phyloP scores from a whole-genome alignment of 208 protist species.

The Trichomonas vaginalis region DNA sequence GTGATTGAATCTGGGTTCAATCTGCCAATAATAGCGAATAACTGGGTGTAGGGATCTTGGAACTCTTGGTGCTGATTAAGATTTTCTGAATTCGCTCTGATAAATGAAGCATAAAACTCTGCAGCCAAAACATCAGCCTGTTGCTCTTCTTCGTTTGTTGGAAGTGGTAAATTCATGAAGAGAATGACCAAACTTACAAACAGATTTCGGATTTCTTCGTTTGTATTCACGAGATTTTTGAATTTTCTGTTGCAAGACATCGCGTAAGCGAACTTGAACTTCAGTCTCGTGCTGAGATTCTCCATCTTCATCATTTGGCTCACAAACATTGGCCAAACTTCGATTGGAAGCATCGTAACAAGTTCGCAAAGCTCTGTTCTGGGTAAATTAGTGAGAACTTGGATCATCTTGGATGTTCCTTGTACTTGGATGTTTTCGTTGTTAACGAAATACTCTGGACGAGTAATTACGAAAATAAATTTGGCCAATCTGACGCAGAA shows the following conservation, averaged over 20 bases:
- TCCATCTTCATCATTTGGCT: neutral
- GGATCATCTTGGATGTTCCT: neutral
- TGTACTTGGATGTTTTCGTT: no score
- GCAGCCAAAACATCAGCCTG: neutral
- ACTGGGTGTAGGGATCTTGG: neutral
- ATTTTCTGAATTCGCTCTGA: neutral
- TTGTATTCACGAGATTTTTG: neutral
- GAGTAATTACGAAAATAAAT: neutral
- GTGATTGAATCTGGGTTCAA: constrained; percentile 14
- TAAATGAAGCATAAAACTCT: neutral
- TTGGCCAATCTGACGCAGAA: neutral
- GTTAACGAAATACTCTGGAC: neutral
- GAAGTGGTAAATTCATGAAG: neutral
- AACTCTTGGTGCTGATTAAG: neutral
- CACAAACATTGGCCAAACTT: neutral
- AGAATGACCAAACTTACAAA: neutral
- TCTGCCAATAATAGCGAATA: neutral
- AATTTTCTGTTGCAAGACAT: neutral
- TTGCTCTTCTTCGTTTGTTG: neutral
- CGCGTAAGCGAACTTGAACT: neutral
- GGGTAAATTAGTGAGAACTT: neutral
- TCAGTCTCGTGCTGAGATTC: neutral
- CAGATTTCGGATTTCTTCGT: neutral
- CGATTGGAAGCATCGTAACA: neutral
- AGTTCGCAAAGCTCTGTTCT: neutral